Evolutionary conservation across 2,329 filamentous ascomycete genomes (phyloP).

Genomic region (Dactylellina drechsleri): DNA sequence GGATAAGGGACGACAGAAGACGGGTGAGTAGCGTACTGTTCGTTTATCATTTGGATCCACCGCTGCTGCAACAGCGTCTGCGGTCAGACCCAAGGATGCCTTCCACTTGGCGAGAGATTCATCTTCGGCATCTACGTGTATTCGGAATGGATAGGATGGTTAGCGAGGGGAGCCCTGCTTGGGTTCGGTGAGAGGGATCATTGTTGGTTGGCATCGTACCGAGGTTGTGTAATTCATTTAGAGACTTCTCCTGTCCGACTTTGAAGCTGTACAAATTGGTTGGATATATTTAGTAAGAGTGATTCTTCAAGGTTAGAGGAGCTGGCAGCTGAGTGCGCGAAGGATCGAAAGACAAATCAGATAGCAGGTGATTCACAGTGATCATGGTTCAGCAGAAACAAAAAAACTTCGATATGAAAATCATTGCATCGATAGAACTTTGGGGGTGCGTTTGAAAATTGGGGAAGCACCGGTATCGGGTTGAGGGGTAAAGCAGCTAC

Average conservation of each 20-base stretch:
- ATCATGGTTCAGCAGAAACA: too few species aligned
- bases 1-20: too few species aligned
- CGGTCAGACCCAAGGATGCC: constrained; percentile 83
- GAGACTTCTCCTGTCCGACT: constrained; percentile 97
- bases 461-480: too few species aligned
- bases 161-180: constrained; percentile 5
- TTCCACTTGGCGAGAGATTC: constrained; percentile 98
- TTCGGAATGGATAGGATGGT: too few species aligned
- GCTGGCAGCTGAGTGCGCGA: too few species aligned
- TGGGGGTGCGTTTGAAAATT: too few species aligned
- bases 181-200: not conserved
- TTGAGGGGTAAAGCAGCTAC: too few species aligned
- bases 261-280: constrained; percentile 73
- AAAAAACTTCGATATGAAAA: too few species aligned
- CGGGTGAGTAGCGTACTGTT: constrained; percentile 45
- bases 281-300: not conserved
- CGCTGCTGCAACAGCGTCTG: constrained; percentile 62
- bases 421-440: too few species aligned
- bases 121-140: constrained; percentile 73
- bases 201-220: constrained; percentile 70
- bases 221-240: constrained; percentile 92
- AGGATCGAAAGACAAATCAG: too few species aligned
- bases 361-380: too few species aligned
- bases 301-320: too few species aligned
- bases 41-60: constrained; percentile 57